Evolutionary conservation across 2,329 filamentous ascomycete species (phyloP).

Genomic region (Fusarium proliferatum): DNA sequence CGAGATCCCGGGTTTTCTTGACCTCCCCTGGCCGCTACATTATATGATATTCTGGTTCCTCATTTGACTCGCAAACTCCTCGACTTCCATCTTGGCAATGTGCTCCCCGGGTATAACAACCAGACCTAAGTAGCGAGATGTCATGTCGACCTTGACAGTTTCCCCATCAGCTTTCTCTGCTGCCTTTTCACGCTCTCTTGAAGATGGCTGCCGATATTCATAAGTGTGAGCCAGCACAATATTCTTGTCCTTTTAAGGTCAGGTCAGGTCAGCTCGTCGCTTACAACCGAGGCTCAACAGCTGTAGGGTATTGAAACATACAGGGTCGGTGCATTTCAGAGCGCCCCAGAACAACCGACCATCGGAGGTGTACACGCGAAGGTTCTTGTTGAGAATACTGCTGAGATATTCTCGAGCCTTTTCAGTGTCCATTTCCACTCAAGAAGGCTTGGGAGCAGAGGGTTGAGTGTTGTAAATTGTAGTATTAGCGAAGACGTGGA

Average conservation of each 20-base stretch:
- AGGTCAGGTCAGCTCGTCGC: background rate
- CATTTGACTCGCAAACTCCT: conserved; percentile 74
- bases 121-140: conserved; percentile 85
- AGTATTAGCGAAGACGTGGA: conserved; percentile 2
- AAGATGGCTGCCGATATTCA: conserved; percentile 84
- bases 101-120: conserved; percentile 90
- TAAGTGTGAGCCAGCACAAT: conserved; percentile 87
- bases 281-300: background rate
- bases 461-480: background rate
- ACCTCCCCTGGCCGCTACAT: background rate
- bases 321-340: conserved; percentile 95
- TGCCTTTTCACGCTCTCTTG: conserved; percentile 56
- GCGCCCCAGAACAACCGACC: conserved; percentile 88
- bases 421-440: conserved; percentile 58
- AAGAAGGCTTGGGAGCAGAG: background rate
- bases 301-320: conserved; percentile 56
- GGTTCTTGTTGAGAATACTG: conserved; percentile 79
- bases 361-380: conserved; percentile 84
- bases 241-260: conserved; percentile 76
- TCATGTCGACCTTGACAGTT: conserved; percentile 75
- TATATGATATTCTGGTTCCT: conserved; percentile 34
- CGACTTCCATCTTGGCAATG: conserved; percentile 88
- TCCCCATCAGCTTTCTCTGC: conserved; percentile 50
- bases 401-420: conserved; percentile 67
- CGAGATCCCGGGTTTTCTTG: background rate